Base-by-base conservation (phyloP, 495 filamentous ascomycete species). In the Daldinia decipiens region DNA sequence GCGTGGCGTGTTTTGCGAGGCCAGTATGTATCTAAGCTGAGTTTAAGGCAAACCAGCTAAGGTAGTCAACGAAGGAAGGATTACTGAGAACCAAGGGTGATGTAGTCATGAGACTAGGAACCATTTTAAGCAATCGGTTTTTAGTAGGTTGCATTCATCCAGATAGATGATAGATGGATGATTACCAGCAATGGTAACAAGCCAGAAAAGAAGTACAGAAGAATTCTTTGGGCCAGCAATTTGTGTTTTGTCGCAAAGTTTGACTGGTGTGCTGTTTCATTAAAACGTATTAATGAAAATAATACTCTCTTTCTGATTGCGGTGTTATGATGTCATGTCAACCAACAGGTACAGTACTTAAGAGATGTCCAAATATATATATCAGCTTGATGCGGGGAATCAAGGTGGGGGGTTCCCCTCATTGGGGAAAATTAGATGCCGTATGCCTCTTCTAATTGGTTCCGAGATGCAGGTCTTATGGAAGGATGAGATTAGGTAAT, bases 261-360 rank as follows among this genome's bases (percentile, higher is more conserved):
- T 47, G 43, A 1, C 4, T 47, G 11, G 3, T 47, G n/a, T n/a
- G n/a, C n/a, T n/a, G n/a, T n/a, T n/a, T n/a, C n/a, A n/a, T n/a
- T n/a, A n/a, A n/a, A n/a, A n/a, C n/a, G n/a, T 8, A 19, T 2
- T 21, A 1, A 8, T 45, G 40, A 45, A 45, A 19, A 17, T 45
- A 19, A 9, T 45, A 45, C 8, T n/a, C 0, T 24, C 17, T 24
- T 47, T 47, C 43, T 24, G 43, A 21, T 24, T 0, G 12, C 19
- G 19, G 43, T 1, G 13, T 29, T 52, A 67, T 73, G 71, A 73
- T 73, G 71, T 73, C 66, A 73, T 43, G 21, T 54, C 56, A 34
- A 53, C 62, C 62, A 62, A n/a, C n/a, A n/a, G n/a, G n/a, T n/a
- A n/a, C n/a, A n/a, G n/a, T n/a, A n/a, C n/a, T n/a, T n/a, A n/a